Evolutionary conservation across 805 yeast genomes (phyloP).

Genomic region (Yueomyces sp.): DNA sequence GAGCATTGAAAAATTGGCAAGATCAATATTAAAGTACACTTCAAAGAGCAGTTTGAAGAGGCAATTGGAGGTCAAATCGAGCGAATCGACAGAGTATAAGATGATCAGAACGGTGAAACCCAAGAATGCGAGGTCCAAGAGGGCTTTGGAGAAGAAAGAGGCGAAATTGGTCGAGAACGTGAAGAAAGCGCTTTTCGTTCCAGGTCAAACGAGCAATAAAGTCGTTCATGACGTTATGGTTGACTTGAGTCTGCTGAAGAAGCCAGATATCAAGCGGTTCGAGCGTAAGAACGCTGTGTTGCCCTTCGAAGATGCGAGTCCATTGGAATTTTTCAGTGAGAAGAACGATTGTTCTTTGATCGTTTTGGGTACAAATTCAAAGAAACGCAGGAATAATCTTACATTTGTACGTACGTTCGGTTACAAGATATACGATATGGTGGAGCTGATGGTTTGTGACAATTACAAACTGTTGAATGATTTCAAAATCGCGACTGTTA

Average conservation of each 20-base stretch:
- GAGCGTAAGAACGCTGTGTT: constrained; percentile 76
- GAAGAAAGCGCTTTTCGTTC: constrained; percentile 81
- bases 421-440: constrained; percentile 83
- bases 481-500: constrained; percentile 68
- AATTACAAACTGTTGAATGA: constrained; percentile 64
- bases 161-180: constrained; percentile 82
- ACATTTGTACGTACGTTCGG: constrained; percentile 85
- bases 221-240: constrained; percentile 78
- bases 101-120: constrained; percentile 52
- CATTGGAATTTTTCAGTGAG: constrained; percentile 84
- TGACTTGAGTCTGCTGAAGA: constrained; percentile 79
- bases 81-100: too few species aligned
- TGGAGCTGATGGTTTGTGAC: constrained; percentile 65
- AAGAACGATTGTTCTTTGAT: constrained; percentile 84
- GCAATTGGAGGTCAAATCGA: too few species aligned
- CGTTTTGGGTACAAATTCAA: constrained; percentile 67
- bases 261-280: constrained; percentile 81
- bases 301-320: constrained; percentile 83
- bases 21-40: too few species aligned
- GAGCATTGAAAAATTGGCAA: too few species aligned
- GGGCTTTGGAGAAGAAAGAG: constrained; percentile 82
- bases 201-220: constrained; percentile 73
- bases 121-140: constrained; percentile 87
- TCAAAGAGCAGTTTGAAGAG: too few species aligned
- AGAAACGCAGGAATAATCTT: constrained; percentile 85